Evolutionary conservation across 2,329 filamentous ascomycete species (phyloP).

Genomic region (Aspergillus quadricinctus): DNA sequence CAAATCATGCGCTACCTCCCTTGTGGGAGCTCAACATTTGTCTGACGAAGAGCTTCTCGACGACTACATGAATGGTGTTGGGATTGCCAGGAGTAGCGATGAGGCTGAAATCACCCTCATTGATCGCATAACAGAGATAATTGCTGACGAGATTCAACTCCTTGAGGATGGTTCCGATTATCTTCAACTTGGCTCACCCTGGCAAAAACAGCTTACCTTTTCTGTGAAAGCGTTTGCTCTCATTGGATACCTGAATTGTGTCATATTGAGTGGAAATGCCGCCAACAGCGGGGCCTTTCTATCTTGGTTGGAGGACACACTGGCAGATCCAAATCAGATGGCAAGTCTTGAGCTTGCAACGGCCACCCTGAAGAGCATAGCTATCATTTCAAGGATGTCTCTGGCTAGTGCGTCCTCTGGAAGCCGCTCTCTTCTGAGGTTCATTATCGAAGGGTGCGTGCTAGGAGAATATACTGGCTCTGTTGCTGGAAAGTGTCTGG

Average conservation of each 20-base stretch:
- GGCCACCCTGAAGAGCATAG: conserved; percentile 75
- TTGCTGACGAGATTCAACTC: conserved; percentile 76
- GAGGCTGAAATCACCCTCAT: conserved; percentile 42
- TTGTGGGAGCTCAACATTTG: conserved; percentile 59
- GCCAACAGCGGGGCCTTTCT: conserved; percentile 76
- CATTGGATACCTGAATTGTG: conserved; percentile 79
- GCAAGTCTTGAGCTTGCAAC: conserved; percentile 71
- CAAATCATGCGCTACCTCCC: conserved; percentile 69
- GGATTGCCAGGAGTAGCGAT: conserved; percentile 40
- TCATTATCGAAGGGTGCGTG: conserved; percentile 76
- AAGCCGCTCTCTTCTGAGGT: conserved; percentile 74
- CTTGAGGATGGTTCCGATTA: conserved; percentile 90
- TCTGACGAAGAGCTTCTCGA: conserved; percentile 66
- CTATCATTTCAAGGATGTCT: conserved; percentile 72
- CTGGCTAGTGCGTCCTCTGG: conserved; percentile 69
- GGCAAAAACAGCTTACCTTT: conserved; percentile 81
- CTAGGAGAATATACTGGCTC: conserved; percentile 63
- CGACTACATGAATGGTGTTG: conserved; percentile 60
- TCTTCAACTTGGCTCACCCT: conserved; percentile 74
- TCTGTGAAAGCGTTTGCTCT: conserved; percentile 80
- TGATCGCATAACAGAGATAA: conserved; percentile 63
- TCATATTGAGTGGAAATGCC: conserved; percentile 73
- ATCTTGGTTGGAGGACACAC: conserved; percentile 77
- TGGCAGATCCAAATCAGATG: conserved; percentile 78
- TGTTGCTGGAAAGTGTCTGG: conserved; percentile 79